A percentile compares a stretch with the other conserved stretches of the same genome.
Evolutionary conservation across 331 rosid genomes (phyloP).

Genomic region (Saraca asoca): DNA sequence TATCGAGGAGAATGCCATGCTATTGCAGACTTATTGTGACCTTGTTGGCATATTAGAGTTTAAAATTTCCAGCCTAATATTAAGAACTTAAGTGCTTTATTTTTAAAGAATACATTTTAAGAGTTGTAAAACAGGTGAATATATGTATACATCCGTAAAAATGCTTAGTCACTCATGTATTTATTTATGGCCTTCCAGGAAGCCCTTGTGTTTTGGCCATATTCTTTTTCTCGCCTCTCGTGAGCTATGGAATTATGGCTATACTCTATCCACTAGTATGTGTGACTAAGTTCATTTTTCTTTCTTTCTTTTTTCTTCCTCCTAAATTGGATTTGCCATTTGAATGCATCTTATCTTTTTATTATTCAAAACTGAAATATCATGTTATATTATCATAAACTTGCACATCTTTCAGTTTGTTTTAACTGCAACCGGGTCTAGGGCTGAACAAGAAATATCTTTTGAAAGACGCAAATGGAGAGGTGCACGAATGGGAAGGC

Average conservation of each 20-base stretch:
- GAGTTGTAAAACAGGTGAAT: too few relatives aligned
- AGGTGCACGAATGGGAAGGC: constrained; percentile 63
- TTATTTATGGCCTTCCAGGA: constrained; percentile 57
- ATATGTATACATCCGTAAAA: too few relatives aligned
- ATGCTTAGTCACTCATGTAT: constrained; percentile 8
- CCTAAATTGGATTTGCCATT: constrained; percentile 12
- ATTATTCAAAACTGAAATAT: too few relatives aligned
- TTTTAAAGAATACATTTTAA: too few relatives aligned
- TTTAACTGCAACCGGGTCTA: constrained; percentile 81
- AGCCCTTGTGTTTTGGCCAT: constrained; percentile 89
- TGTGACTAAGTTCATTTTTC: constrained; percentile 6
- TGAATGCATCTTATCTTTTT: not conserved
- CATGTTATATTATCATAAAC: too few relatives aligned
- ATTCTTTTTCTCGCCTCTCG: constrained; percentile 83
- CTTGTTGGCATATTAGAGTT: too few relatives aligned
- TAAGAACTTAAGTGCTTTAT: too few relatives aligned
- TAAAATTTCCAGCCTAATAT: too few relatives aligned
- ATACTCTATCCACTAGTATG: constrained; percentile 86
- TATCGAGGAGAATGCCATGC: too few relatives aligned
- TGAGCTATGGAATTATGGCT: constrained; percentile 87
- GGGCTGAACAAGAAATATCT: constrained; percentile 72
- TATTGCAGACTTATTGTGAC: too few relatives aligned
- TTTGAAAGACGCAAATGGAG: constrained; percentile 61
- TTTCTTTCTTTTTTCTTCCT: constrained; percentile 9
- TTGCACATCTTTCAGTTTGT: constrained; percentile 75